These are phyloP conservation scores for Cutaneotrichosporon curvatum DNA, from an alignment of 1,284 basidiomycete species.

Conservation along the genomic window DNA sequence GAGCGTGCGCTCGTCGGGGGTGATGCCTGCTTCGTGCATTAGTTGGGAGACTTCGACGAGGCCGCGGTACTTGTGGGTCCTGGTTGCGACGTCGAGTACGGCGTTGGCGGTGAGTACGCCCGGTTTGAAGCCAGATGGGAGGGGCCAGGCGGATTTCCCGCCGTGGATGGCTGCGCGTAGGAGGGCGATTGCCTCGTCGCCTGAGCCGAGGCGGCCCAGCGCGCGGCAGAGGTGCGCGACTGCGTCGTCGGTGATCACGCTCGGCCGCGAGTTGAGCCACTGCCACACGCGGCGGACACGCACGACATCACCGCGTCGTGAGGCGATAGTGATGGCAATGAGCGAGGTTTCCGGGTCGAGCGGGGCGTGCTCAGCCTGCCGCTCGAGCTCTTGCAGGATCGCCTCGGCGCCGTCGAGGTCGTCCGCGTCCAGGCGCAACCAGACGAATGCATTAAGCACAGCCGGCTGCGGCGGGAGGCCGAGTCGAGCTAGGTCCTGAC, in stretches of 20 bases:
- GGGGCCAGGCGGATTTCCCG: conserved; percentile 3
- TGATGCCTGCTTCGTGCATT: conserved; percentile 16
- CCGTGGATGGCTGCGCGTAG: neutral
- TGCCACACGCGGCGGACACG: conserved; percentile 1
- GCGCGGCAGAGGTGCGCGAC: conserved; percentile 14
- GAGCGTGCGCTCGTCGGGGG: conserved; percentile 27
- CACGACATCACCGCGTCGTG: neutral
- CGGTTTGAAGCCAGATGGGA: conserved; percentile 10
- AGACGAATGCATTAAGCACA: conserved; percentile 31
- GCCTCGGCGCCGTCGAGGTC: conserved; percentile 21
- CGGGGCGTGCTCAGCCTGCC: neutral
- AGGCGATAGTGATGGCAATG: conserved; percentile 3
- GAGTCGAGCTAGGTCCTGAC: conserved; percentile 20
- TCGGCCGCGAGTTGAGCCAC: neutral
- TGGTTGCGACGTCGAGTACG: conserved; percentile 8
- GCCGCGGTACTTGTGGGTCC: conserved; percentile 8
- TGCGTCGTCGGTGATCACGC: conserved; percentile 5
- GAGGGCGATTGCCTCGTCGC: conserved; percentile 10
- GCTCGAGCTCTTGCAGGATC: conserved; percentile 21
- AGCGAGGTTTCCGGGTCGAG: conserved; percentile 6
- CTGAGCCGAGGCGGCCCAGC: conserved; percentile 5
- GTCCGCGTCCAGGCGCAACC: conserved; percentile 22
- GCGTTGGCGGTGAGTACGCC: conserved; percentile 21
- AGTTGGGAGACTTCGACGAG: conserved; percentile 11
- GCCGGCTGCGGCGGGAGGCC: conserved; percentile 13